phyloP scores from a whole-genome alignment of 1,139 yeast genomes.

The Petasospora fabianii region DNA sequence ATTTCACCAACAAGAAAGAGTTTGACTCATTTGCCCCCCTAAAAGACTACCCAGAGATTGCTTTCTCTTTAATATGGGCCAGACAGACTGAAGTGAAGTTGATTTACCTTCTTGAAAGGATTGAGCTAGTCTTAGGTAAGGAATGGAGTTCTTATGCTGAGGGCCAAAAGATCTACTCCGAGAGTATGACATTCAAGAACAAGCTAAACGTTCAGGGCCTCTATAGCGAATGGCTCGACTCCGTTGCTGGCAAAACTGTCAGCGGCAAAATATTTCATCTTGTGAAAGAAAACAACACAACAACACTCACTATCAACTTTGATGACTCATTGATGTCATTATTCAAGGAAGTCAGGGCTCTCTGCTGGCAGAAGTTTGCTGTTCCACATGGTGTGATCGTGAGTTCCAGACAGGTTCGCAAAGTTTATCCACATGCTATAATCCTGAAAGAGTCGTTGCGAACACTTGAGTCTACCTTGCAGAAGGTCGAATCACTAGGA shows the following conservation, averaged over 20 bases:
- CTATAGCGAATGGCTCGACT: slow-evolving; percentile 46
- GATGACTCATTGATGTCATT: slow-evolving; percentile 43
- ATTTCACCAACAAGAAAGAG: slow-evolving; percentile 29
- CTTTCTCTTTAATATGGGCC: slow-evolving; percentile 49
- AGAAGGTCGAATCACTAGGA: slow-evolving; percentile 31
- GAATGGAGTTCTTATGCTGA: slow-evolving; percentile 76
- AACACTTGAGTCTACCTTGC: slow-evolving; percentile 29
- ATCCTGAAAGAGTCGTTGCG: slow-evolving; percentile 49
- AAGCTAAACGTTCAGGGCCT: slow-evolving; percentile 43
- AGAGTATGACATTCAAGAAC: slow-evolving; percentile 42
- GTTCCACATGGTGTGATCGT: slow-evolving; percentile 49
- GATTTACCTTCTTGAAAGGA: slow-evolving; percentile 36
- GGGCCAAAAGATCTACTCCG: slow-evolving; percentile 60
- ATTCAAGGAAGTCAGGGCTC: slow-evolving; percentile 51
- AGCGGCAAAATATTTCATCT: slow-evolving; percentile 41
- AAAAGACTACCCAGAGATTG: slow-evolving; percentile 44
- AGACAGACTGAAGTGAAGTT: slow-evolving; percentile 45
- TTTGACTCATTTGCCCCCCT: slow-evolving; percentile 29
- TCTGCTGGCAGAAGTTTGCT: slow-evolving; percentile 52
- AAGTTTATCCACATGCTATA: slow-evolving; percentile 56
- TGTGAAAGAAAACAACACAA: slow-evolving; percentile 14
- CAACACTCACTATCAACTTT: slow-evolving; percentile 39
- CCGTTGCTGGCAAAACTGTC: slow-evolving; percentile 26
- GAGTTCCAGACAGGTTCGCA: slow-evolving; percentile 43
- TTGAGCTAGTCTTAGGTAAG: slow-evolving; percentile 57